Conservation (phyloP, 2,329 filamentous ascomycete species). For the Dothideomycetes sp. region DNA sequence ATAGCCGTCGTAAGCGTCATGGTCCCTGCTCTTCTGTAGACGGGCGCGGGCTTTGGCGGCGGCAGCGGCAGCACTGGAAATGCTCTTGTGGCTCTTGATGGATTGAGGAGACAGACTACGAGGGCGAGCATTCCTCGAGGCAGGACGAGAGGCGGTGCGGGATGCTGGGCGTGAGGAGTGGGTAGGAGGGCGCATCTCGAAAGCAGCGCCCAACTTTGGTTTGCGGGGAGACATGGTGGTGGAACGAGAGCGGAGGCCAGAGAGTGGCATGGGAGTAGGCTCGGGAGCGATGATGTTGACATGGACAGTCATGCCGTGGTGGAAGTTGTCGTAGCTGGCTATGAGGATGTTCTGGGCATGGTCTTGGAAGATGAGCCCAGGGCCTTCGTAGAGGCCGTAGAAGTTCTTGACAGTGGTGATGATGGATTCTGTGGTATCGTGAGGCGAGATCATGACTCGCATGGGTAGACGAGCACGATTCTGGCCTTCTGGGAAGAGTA, state of each 20-base stretch:
- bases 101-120: slow-evolving; percentile 68
- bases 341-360: slow-evolving; percentile 82
- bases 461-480: slow-evolving; percentile 69
- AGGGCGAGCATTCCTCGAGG: slow-evolving; percentile 25
- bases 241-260: slow-evolving; percentile 3
- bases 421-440: slow-evolving; percentile 96
- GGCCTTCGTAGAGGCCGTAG: slow-evolving; percentile 79
- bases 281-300: slow-evolving; percentile 46
- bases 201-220: slow-evolving; percentile 51
- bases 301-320: slow-evolving; percentile 84
- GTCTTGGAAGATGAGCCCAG: slow-evolving; percentile 92
- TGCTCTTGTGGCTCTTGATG: slow-evolving; percentile 63
- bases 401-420: slow-evolving; percentile 98
- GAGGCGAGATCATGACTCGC: slow-evolving; percentile 82
- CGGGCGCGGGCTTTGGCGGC: slow-evolving; percentile 53
- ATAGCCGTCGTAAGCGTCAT: slow-evolving; percentile 46
- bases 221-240: slow-evolving; percentile 34
- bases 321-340: slow-evolving; percentile 90
- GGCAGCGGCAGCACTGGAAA: no score
- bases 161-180: slow-evolving; percentile 58
- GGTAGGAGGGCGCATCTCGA: slow-evolving; percentile 51
- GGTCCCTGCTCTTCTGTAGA: slow-evolving; percentile 40
- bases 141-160: slow-evolving; percentile 45
- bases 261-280: slow-evolving; percentile 30
- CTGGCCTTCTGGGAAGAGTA: slow-evolving; percentile 57